Evolutionary conservation across 2,329 filamentous ascomycete genomes (phyloP).

Genomic region (Ophiostoma ulmi): DNA sequence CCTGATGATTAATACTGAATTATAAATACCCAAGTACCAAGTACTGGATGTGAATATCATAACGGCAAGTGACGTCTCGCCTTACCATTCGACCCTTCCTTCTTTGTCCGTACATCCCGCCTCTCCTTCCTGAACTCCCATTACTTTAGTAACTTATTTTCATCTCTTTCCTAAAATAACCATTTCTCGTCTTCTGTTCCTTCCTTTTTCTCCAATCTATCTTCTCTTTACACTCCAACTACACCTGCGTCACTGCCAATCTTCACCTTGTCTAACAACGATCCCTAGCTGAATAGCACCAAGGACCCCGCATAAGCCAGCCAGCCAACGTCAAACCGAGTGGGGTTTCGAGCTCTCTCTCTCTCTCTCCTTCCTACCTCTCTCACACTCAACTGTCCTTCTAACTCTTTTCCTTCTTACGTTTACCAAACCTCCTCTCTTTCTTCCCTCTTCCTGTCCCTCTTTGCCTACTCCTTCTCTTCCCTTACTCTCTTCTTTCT

Average conservation of each 20-base stretch:
- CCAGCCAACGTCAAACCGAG: slow-evolving; percentile 9
- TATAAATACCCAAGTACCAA: slow-evolving; percentile 1
- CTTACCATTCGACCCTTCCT: not conserved
- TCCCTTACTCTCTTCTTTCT: not conserved
- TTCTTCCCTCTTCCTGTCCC: not conserved
- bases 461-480: slow-evolving; percentile 1
- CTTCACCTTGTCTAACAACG: not conserved
- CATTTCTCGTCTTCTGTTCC: not conserved
- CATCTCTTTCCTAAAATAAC: not conserved
- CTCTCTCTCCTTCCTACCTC: not conserved
- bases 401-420: not conserved
- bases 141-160: not conserved
- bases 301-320: slow-evolving; percentile 22
- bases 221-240: not conserved
- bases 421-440: not conserved
- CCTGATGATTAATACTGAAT: not conserved
- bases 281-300: slow-evolving; percentile 9
- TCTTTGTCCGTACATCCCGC: not conserved
- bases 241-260: slow-evolving; percentile 1
- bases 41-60: not conserved
- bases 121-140: not conserved
- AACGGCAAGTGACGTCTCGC: slow-evolving; percentile 1
- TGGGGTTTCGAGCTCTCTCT: slow-evolving; percentile 23
- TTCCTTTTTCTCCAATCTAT: not conserved
- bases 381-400: slow-evolving; percentile 5